Base-by-base conservation (phyloP, 179 eudicot species). In the Carnegiea gigantea region DNA sequence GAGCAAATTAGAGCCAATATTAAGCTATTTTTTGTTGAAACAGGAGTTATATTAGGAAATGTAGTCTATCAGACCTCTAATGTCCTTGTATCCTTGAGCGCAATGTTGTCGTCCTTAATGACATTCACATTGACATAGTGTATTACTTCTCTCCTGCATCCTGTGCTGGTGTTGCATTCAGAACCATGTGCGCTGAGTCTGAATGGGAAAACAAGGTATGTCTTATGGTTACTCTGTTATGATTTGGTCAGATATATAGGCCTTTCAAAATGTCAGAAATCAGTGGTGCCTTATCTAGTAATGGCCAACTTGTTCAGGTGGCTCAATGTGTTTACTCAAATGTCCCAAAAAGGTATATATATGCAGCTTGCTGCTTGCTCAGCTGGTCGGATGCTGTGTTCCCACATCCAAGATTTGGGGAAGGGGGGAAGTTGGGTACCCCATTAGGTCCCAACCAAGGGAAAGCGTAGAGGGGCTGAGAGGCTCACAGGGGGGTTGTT, bases 121-220 rank as follows among this genome's bases (percentile, higher is more conserved):
- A 95, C 89, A 95, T 95, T 70, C 98, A 95, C 85, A 95, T 95
- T 84, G 99, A 95, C 88, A 95, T 94, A 13, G 94, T 94, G 99
- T 97, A 95, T 78, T 95, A 92, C 86, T 94, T 95, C 65, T 92
- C 97, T 83, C 98, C 99, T 67, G 97, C 99, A 67, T 86, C 89
- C 5, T 95, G 97, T 80, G 92, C 92, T 83, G 98, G 92, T 87
- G 93, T 89, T 88, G 98, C 97, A 77, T 95, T 91, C 85, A 87
- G 99, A 84, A 90, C 93, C 60, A 94, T 95, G 97, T 95, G 98
- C 96, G 99, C 97, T 38, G 99, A 96, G 86, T 96, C 92, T 77
- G 99, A 96, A 85, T 96, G 98, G 98, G 99, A 96, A 89, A 96
- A 95, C 90, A 95, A 94, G 99, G 99, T 95, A 92, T 79, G 78